Evolutionary conservation across 306 rosid genomes (phyloP), one percentile per base, ranked within the genome.

Genomic region (Cicer judaicum): DNA sequence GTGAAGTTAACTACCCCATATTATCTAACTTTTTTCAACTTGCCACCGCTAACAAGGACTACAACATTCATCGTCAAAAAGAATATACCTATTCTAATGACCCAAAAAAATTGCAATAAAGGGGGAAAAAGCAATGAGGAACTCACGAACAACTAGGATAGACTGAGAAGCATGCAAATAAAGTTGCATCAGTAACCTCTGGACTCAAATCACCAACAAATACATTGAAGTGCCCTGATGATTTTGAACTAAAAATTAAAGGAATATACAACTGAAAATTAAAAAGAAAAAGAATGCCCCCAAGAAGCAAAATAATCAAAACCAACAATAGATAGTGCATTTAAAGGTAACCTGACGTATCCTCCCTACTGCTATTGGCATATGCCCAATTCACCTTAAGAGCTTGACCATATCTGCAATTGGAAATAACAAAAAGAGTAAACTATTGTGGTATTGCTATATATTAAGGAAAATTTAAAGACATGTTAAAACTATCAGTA

Each of bases 61-160:
- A 70, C 2, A 43, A 64, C 3, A 48, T 54, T 67, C 74, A 67
- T 66, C 53, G 73, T 74, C 19, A 76, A 78, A 73, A 78, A 57
- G 41, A 75, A 66, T 57, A 74, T 53, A 70, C 84, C 76, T 82
- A 68, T 14, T 68, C 78, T 14, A 68, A 54, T 67, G 77, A 77
- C 77, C 64, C 76, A 39, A 76, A 80, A 81, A 59, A 72, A 14
- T 13, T 54, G 50, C 10, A 70, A 74, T 24, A 44, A 72, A 70
- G 72, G 53, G 62, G 68, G 48, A 76, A 83, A 71, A 87, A 78
- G 90, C 80, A 84, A 76, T n/a, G 72, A 87, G 88, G 83, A 79
- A 87, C 90, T 87, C 88, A 87, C 90, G 90, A 87, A 82, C 86
- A 84, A 87, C 88, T 87, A 82, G 88, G 88, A 87, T 84, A 87